Percentiles rank a stretch among this genome's conserved stretches.
Evolutionary conservation across 140 eudicot genomes (phyloP).

Genomic region (Cichorium intybus): DNA sequence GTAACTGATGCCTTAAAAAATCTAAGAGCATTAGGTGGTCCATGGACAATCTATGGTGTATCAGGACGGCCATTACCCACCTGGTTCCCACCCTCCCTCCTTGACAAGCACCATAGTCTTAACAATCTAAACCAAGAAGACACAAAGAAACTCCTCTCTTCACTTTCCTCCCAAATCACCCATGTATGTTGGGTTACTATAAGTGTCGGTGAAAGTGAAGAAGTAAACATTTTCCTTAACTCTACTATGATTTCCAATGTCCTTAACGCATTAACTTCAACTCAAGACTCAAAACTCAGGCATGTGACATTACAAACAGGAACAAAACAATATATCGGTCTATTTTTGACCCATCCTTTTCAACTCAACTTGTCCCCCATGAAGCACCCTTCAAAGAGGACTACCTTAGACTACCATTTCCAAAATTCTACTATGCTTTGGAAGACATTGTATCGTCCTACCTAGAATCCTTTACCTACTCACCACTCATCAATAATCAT

Average conservation of each 20-base stretch:
- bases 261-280: background rate
- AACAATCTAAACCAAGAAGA: constrained; percentile 9
- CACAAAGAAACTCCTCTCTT: constrained; percentile 2
- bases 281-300: background rate
- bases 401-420: constrained; percentile 18
- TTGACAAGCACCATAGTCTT: constrained; percentile 12
- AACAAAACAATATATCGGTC: constrained; percentile 24
- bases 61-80: constrained; percentile 18
- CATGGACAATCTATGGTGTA: constrained; percentile 31
- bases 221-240: constrained; percentile 2
- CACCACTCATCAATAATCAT: constrained; percentile 25
- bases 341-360: background rate
- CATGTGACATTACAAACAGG: constrained; percentile 36
- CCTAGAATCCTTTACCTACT: constrained; percentile 6
- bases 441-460: constrained; percentile 27
- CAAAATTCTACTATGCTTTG: constrained; percentile 26
- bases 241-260: constrained; percentile 29
- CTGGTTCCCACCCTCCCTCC: constrained; percentile 26
- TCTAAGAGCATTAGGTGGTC: constrained; percentile 20
- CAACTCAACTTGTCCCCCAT: constrained; percentile 11
- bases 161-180: constrained; percentile 8
- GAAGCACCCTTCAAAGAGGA: constrained; percentile 31
- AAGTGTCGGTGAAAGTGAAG: constrained; percentile 6
- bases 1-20: constrained; percentile 28
- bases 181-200: constrained; percentile 34